Evolutionary conservation across 2,329 filamentous ascomycete genomes (phyloP), one percentile per base, ranked within the genome.

Genomic region (Exophiala dermatitidis): DNA sequence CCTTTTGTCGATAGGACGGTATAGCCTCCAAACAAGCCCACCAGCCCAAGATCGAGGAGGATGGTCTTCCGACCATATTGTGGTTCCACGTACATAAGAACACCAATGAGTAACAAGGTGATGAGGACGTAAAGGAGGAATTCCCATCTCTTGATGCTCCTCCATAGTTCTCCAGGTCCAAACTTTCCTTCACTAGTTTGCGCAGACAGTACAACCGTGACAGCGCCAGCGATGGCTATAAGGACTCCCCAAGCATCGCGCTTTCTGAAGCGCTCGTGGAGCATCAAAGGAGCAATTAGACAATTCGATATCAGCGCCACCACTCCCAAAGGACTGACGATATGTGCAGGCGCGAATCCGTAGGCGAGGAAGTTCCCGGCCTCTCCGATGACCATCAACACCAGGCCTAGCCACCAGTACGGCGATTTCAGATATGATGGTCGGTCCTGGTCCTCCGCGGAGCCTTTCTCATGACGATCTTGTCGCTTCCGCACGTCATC

Each of bases 1-100:
- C 93, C 93, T 69, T 98, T 98, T 31, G 93, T 98, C 1, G 91
- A 89, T 4, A 98, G 77, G 7, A 88, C 93, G n/a, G 93, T 98
- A 70, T 96, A 98, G 56, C 90, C 93, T 61, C 91, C 93, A 71
- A 95, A 97, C 3, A 98, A 74, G 2, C 88, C 93, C 40, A 98
- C 93, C 36, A 98, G 80, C 6, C 91, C 90, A 36, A 98, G 75
- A 68, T 98, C 93, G 60, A 98, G 90, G 59, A 97, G 72, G 50
- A 97, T 94, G 0, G 85, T 90, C 63, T 82, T 84, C 53, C 84
- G 79, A n/a, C 93, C 93, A 68, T 91, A 95, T 57, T 76, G 83
- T 52, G 83, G 82, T 68, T 91, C 97, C 31, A 84, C 80, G 77
- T 85, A 88, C 80, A 94, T 88, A 52, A 98, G 75, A 5, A 80